These are phyloP conservation scores for Moniliophthora roreri DNA, from an alignment of 1,284 basidiomycete genomes.

Conservation along the genomic window DNA sequence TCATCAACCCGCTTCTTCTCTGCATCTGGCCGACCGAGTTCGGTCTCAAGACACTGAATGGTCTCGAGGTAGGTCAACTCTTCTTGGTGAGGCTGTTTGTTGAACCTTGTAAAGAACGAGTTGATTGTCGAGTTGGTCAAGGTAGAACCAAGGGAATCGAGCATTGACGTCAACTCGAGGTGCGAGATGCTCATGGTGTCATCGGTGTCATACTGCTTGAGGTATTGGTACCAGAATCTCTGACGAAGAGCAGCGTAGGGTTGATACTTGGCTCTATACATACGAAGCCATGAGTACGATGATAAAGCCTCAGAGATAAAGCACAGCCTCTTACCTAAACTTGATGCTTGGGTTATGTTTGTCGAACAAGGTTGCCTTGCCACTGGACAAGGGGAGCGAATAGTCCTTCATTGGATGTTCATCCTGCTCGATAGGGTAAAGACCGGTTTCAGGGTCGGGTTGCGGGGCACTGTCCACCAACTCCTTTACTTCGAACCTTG, in stretches of 20 bases:
- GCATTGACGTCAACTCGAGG: constrained; percentile 92
- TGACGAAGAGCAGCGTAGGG: constrained; percentile 91
- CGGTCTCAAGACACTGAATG: constrained; percentile 78
- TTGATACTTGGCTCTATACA: constrained; percentile 85
- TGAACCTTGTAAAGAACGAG: constrained; percentile 74
- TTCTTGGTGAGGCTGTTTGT: constrained; percentile 68
- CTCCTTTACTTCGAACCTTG: constrained; percentile 66
- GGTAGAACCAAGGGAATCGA: constrained; percentile 95
- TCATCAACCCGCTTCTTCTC: constrained; percentile 66
- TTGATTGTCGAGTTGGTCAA: constrained; percentile 80
- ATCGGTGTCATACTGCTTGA: constrained; percentile 90
- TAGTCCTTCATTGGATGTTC: constrained; percentile 67
- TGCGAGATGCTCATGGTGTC: constrained; percentile 79
- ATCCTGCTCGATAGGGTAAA: constrained; percentile 61
- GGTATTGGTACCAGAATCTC: constrained; percentile 90
- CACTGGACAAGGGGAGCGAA: constrained; percentile 50
- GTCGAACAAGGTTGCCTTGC: constrained; percentile 64
- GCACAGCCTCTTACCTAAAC: constrained; percentile 66
- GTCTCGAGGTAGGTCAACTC: constrained; percentile 81
- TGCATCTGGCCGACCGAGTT: constrained; percentile 68
- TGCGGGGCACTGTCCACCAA: constrained; percentile 75
- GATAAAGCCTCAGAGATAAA: constrained; percentile 13
- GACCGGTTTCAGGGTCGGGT: constrained; percentile 68
- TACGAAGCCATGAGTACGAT: not conserved
- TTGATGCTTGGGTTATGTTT: constrained; percentile 62